Percentiles rank a stretch among this genome's conserved stretches.
These are phyloP conservation scores for Cylindrotheca closterium DNA, from an alignment of 108 stramenopile species.

Conservation along the genomic window DNA sequence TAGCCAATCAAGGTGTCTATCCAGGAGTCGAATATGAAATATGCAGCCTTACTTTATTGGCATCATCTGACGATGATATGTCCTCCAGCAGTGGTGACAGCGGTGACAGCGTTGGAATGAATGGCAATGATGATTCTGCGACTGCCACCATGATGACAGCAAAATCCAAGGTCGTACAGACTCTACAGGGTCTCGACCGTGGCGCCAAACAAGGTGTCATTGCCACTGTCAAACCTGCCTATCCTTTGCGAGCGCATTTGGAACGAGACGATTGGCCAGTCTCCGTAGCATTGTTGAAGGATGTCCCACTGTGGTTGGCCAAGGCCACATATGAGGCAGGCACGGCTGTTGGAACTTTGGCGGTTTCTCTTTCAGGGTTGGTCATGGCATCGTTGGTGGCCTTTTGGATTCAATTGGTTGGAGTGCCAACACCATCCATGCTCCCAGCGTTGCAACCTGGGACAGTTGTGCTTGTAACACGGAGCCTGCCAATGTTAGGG, in stretches of 20 bases:
- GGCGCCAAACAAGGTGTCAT: conserved; percentile 11
- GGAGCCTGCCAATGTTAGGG: conserved; percentile 23
- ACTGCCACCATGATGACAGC: too few species aligned
- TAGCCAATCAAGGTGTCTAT: conserved; percentile 52
- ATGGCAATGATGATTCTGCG: too few species aligned
- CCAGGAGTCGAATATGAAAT: conserved; percentile 58
- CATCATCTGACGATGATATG: too few species aligned
- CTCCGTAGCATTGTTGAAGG: conserved; percentile 19
- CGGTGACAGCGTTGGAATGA: too few species aligned
- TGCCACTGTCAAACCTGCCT: conserved; percentile 47
- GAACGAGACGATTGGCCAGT: conserved; percentile 67
- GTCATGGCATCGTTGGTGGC: conserved; percentile 40
- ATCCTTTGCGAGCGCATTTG: conserved; percentile 47
- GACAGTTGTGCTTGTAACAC: conserved; percentile 56
- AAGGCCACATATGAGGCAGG: conserved; percentile 59
- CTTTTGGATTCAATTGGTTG: conserved; percentile 35
- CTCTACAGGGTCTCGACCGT: not conserved
- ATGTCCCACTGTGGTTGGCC: conserved; percentile 59
- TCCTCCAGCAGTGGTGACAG: not conserved
- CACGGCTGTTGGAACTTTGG: conserved; percentile 45
- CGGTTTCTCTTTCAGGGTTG: conserved; percentile 35
- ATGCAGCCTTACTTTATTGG: conserved; percentile 2
- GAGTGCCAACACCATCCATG: conserved; percentile 56
- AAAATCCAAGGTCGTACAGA: not conserved
- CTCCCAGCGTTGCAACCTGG: conserved; percentile 51